These are phyloP conservation scores for Fomitopsis serialis DNA, from an alignment of 768 basidiomycete genomes.

Conservation along the genomic window DNA sequence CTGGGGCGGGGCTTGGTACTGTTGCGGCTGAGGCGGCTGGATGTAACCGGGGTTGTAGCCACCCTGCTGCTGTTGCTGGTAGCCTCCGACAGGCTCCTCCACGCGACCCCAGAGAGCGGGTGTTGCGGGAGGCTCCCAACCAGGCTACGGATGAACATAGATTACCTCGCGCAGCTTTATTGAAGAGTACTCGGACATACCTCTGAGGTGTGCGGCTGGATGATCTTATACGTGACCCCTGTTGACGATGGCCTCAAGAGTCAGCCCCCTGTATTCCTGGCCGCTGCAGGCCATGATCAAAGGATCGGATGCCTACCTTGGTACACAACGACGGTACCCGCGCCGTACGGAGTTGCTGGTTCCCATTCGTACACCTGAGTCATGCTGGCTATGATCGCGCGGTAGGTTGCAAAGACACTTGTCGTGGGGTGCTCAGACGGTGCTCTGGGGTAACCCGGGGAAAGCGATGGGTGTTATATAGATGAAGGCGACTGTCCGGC, in stretches of 20 bases:
- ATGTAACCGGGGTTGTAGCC: constrained; percentile 12
- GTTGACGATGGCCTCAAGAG: not conserved
- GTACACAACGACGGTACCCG: constrained; percentile 49
- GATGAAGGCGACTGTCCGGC: not conserved
- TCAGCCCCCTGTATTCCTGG: too few relatives aligned
- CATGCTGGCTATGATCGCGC: not conserved
- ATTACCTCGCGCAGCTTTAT: constrained; percentile 5
- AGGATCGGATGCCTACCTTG: constrained; percentile 38
- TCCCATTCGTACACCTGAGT: constrained; percentile 39
- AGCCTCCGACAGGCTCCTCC: constrained; percentile 21
- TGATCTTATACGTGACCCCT: constrained; percentile 62
- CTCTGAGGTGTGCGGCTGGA: constrained; percentile 69
- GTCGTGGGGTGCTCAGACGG: too few relatives aligned
- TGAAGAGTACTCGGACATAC: constrained; percentile 24
- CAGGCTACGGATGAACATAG: constrained; percentile 33
- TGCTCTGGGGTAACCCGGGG: not conserved
- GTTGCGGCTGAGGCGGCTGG: too few relatives aligned
- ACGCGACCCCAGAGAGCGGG: constrained; percentile 67
- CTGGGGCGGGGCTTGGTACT: not conserved
- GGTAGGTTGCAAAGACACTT: not conserved
- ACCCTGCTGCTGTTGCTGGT: constrained; percentile 7
- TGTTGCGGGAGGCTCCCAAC: constrained; percentile 60
- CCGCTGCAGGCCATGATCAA: too few relatives aligned
- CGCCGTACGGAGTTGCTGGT: constrained; percentile 56
- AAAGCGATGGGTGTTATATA: not conserved